Evolutionary conservation across 2,329 filamentous ascomycete species (phyloP), one percentile per base, ranked within the genome.

Genomic region (Botryotinia convoluta): DNA sequence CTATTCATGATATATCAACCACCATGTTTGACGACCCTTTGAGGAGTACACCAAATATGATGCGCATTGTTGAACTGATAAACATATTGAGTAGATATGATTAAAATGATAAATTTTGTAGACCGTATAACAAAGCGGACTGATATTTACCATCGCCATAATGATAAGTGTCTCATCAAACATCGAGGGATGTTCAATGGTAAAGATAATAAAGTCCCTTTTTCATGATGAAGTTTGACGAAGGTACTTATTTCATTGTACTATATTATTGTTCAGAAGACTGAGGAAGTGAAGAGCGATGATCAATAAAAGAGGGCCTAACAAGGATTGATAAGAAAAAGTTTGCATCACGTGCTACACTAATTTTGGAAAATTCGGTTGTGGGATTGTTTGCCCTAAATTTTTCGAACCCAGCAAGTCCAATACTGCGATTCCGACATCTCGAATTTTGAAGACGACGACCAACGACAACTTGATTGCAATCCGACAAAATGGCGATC

Each of bases 401-500:
- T 72, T 63, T 73, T 73, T 62, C 54, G 72, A 60, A 72, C 62
- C 70, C 48, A 68, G 70, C 62, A 68, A 61, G 59, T 60, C 44
- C 65, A 70, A 72, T 68, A 75, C 73, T 71, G 75, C 74, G 74
- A 76, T 73, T 73, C 69, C 57, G 71, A 73, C 54, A 69, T 70
- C 74, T 75, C 73, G 75, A 76, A 69, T 54, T 72, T 67, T 68
- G 44, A 32, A 72, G 70, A 72, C 70, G 70, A 72, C 70, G 70
- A 72, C 76, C 69, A 77, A 77, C 77, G 77, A 79, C 76, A 72
- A 74, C 74, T 76, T 77, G 77, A 79, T 79, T 78, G 76, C 77
- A 78, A 72, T 73, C 70, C 78, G 77, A 77, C 77, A 78, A 77
- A 79, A 81, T 81, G 95, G 93, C 95, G 90, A 97, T 98, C 94